Conservation (phyloP, 176 grass and related monocot species). For the Dactylis glomerata region DNA sequence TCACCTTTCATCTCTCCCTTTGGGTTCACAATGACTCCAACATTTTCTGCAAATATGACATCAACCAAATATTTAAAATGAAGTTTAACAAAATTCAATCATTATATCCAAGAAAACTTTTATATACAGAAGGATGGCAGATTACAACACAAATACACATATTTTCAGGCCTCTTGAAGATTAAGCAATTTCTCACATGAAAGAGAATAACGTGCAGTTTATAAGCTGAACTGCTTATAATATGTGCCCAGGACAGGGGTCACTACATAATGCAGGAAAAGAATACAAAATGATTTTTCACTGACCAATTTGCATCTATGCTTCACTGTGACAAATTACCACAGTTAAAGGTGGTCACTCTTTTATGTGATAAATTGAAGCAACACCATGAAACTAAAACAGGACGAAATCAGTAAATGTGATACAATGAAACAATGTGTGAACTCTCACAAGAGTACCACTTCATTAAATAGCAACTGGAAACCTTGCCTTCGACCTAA, state of each 20-base stretch:
- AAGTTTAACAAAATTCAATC: not conserved
- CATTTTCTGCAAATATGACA: constrained; percentile 52
- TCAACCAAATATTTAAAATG: not conserved
- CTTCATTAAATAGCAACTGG: too few species aligned
- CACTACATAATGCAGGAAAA: constrained; percentile 26
- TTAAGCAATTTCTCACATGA: not conserved
- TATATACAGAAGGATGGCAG: not conserved
- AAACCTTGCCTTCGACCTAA: too few species aligned
- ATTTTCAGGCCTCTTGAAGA: not conserved
- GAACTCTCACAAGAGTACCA: too few species aligned
- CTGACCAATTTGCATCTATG: constrained; percentile 23
- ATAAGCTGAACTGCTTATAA: not conserved
- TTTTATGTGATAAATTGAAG: constrained; percentile 4
- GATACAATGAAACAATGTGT: not conserved
- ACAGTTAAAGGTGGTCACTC: constrained; percentile 1
- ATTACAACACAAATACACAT: constrained; percentile 5
- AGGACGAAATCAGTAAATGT: not conserved
- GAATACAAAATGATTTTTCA: constrained; percentile 37
- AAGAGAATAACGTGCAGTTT: not conserved
- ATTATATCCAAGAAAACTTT: not conserved
- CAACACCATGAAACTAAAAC: not conserved
- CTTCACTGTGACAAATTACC: constrained; percentile 34
- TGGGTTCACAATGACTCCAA: constrained; percentile 80
- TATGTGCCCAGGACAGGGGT: constrained; percentile 36
- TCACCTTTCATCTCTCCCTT: constrained; percentile 94